These are phyloP conservation scores for Lactarius psammicola DNA, from an alignment of 768 basidiomycete genomes.

Conservation along the genomic window DNA sequence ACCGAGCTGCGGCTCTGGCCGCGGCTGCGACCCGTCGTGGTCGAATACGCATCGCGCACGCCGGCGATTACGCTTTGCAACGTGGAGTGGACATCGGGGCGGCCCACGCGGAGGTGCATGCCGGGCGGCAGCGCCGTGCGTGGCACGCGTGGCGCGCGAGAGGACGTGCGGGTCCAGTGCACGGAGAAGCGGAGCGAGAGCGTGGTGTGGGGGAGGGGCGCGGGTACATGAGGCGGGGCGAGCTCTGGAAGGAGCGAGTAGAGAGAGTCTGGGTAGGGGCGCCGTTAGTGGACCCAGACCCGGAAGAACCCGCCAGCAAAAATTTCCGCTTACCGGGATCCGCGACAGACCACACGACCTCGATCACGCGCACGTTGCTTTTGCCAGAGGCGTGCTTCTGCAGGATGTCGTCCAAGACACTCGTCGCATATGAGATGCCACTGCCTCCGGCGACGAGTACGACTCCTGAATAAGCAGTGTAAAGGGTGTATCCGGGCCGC, in stretches of 20 bases:
- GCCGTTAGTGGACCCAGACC: not conserved
- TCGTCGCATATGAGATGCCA: slow-evolving; percentile 57
- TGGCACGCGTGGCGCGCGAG: slow-evolving; percentile 27
- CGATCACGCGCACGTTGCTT: slow-evolving; percentile 45
- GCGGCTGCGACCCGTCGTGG: not conserved
- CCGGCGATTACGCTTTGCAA: slow-evolving; percentile 32
- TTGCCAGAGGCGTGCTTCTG: slow-evolving; percentile 37
- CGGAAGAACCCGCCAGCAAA: not conserved
- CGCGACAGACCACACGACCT: slow-evolving; percentile 55
- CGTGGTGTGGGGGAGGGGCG: slow-evolving; percentile 31
- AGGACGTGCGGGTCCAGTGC: slow-evolving; percentile 45
- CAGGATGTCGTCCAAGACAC: slow-evolving; percentile 54
- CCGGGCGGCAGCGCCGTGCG: slow-evolving; percentile 33
- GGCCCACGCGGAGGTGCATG: slow-evolving; percentile 34
- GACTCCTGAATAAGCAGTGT: slow-evolving; percentile 50
- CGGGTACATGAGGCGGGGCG: slow-evolving; percentile 39
- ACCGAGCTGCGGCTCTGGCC: slow-evolving; percentile 11
- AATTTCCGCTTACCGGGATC: slow-evolving; percentile 40
- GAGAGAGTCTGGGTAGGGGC: slow-evolving; percentile 35
- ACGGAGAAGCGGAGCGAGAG: slow-evolving; percentile 42
- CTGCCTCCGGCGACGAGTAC: slow-evolving; percentile 59
- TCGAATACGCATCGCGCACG: slow-evolving; percentile 28
- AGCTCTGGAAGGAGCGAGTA: slow-evolving; percentile 42
- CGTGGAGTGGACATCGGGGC: slow-evolving; percentile 31
- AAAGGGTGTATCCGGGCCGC: slow-evolving; percentile 48